These are phyloP conservation scores for Aspergillus texensis DNA, from an alignment of 2,329 filamentous ascomycete genomes.

Conservation along the genomic window DNA sequence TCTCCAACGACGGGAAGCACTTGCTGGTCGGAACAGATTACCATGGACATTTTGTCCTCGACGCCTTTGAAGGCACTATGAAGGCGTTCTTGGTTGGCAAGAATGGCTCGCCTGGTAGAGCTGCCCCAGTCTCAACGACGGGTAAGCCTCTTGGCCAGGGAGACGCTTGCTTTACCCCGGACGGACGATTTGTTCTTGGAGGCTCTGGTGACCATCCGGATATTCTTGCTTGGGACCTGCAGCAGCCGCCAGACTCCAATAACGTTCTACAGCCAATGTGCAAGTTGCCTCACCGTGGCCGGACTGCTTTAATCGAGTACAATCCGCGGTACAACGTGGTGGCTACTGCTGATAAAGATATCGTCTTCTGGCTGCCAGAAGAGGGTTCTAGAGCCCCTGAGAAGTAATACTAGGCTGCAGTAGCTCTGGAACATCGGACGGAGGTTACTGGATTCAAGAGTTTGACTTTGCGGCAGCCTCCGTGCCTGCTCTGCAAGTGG, in stretches of 20 bases:
- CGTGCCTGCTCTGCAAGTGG: neutral
- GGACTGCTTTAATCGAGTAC: conserved; percentile 76
- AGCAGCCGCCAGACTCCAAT: conserved; percentile 59
- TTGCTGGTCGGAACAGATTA: conserved; percentile 83
- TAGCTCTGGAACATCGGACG: neutral
- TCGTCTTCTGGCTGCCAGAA: conserved; percentile 77
- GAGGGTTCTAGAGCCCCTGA: conserved; percentile 44
- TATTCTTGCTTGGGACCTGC: conserved; percentile 83
- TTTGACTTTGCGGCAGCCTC: neutral
- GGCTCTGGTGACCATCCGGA: conserved; percentile 71
- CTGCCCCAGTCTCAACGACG: conserved; percentile 56
- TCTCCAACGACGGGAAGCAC: conserved; percentile 92
- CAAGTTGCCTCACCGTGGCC: conserved; percentile 51
- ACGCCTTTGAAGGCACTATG: conserved; percentile 82
- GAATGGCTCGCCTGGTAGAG: conserved; percentile 51
- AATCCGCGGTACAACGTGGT: conserved; percentile 93
- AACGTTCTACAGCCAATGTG: conserved; percentile 49
- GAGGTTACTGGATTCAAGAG: neutral
- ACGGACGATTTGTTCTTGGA: conserved; percentile 85
- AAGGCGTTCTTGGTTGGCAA: conserved; percentile 69
- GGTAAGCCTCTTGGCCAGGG: conserved; percentile 59
- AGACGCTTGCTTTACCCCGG: conserved; percentile 86
- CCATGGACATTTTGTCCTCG: conserved; percentile 85
- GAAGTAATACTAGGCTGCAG: conserved; percentile 28
- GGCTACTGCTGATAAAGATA: conserved; percentile 83